Conservation (phyloP, 2,329 filamentous ascomycete species). For the Ascochyta clinopodiicola region DNA sequence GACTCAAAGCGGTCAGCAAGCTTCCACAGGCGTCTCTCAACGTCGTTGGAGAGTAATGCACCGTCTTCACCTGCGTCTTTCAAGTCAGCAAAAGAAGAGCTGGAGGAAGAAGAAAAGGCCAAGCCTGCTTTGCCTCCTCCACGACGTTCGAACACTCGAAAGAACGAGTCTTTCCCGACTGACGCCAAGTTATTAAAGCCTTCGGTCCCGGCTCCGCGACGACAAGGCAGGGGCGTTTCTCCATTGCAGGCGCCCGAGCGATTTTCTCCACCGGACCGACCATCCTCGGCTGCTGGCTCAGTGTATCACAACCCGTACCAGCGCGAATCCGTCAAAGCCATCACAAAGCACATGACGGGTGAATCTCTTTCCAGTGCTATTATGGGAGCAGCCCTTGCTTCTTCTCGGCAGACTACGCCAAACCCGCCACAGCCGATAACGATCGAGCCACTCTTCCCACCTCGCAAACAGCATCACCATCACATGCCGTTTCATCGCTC, state of each 20-base stretch:
- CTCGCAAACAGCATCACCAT: slow-evolving; percentile 50
- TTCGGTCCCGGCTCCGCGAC: slow-evolving; percentile 6
- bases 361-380: slow-evolving; percentile 76
- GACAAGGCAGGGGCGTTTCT: slow-evolving; percentile 20
- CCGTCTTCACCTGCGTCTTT: slow-evolving; percentile 44
- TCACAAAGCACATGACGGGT: slow-evolving; percentile 61
- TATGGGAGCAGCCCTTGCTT: slow-evolving; percentile 75
- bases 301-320: slow-evolving; percentile 50
- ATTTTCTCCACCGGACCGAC: slow-evolving; percentile 28
- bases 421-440: slow-evolving; percentile 34
- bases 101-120: slow-evolving; percentile 36
- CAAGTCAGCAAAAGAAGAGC: slow-evolving; percentile 45
- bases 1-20: slow-evolving; percentile 30
- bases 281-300: slow-evolving; percentile 34
- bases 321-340: slow-evolving; percentile 44
- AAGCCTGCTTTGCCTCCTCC: slow-evolving; percentile 47
- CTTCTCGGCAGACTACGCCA: slow-evolving; percentile 60
- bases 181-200: slow-evolving; percentile 14
- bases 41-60: slow-evolving; percentile 36
- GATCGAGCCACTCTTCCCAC: slow-evolving; percentile 48
- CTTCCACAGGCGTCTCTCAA: slow-evolving; percentile 29
- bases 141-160: slow-evolving; percentile 36
- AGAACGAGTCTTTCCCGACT: slow-evolving; percentile 13
- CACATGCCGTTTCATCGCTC: slow-evolving; percentile 48
- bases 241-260: slow-evolving; percentile 30